Evolutionary conservation across 1,139 yeast species (phyloP).

Genomic region (Barnettozyma hawaiiensis): DNA sequence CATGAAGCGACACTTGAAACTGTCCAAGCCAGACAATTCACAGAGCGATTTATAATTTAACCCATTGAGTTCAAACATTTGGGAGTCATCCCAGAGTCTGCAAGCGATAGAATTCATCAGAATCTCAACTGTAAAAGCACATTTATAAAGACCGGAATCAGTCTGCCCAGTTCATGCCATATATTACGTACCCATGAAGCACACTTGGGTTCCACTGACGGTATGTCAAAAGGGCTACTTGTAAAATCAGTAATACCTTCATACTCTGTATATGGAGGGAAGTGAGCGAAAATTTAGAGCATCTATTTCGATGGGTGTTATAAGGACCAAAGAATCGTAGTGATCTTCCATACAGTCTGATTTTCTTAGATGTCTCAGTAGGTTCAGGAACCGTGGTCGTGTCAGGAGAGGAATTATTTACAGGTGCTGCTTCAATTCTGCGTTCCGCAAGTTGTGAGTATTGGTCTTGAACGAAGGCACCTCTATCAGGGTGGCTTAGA

Average conservation of each 20-base stretch:
- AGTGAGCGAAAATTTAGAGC: conserved; percentile 28
- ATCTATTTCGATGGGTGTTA: conserved; percentile 29
- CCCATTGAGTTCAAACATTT: conserved; percentile 48
- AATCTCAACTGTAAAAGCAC: conserved; percentile 56
- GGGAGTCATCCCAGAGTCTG: conserved; percentile 68
- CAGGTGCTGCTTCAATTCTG: not conserved
- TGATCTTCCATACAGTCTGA: conserved; percentile 37
- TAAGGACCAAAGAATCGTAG: conserved; percentile 32
- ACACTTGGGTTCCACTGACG: conserved; percentile 46
- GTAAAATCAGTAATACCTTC: conserved; percentile 35
- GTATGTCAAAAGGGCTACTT: conserved; percentile 38
- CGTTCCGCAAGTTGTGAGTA: not conserved
- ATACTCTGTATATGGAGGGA: conserved; percentile 26
- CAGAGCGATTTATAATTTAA: conserved; percentile 29
- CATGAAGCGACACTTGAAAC: conserved; percentile 18
- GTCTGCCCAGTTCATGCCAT: conserved; percentile 52
- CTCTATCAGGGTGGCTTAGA: not conserved
- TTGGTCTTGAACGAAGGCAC: not conserved
- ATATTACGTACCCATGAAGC: conserved; percentile 32
- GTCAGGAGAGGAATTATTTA: not conserved
- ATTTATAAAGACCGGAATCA: conserved; percentile 49
- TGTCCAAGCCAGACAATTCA: conserved; percentile 25
- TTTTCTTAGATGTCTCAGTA: not conserved
- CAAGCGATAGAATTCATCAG: conserved; percentile 57
- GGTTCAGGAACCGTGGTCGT: not conserved